phyloP scores from a whole-genome alignment of 1,284 basidiomycete species.

The Sanghuangporus weigelae region DNA sequence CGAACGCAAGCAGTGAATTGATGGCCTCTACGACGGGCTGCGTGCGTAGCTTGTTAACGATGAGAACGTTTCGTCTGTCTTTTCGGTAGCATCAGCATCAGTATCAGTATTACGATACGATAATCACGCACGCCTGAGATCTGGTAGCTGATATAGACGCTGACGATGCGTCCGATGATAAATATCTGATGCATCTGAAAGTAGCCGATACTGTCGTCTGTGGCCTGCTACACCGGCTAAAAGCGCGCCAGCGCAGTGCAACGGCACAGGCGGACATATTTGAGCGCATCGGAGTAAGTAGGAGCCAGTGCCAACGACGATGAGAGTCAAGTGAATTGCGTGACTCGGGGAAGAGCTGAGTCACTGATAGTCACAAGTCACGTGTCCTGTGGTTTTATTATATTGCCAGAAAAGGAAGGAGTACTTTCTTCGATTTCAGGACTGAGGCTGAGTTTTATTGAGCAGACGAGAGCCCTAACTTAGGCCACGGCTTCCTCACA shows the following conservation, averaged over 20 bases:
- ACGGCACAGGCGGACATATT: background rate
- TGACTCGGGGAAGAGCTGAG: background rate
- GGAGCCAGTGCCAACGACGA: too few species aligned
- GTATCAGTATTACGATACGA: background rate
- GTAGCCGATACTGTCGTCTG: too few species aligned
- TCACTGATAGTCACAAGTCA: background rate
- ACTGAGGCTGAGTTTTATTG: too few species aligned
- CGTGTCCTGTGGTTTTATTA: too few species aligned
- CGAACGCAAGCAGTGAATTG: constrained; percentile 62
- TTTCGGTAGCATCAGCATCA: constrained; percentile 1
- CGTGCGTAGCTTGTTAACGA: constrained; percentile 74
- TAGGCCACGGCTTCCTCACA: too few species aligned
- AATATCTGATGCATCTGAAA: background rate
- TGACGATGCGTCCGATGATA: background rate
- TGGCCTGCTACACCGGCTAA: too few species aligned
- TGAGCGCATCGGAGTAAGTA: background rate
- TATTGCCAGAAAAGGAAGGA: too few species aligned
- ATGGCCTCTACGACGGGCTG: constrained; percentile 70
- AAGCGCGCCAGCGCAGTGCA: too few species aligned
- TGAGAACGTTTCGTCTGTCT: constrained; percentile 42
- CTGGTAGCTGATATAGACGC: background rate
- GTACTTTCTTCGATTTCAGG: too few species aligned
- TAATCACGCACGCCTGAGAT: constrained; percentile 3
- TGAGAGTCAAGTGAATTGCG: too few species aligned
- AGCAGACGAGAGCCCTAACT: too few species aligned